Conservation (phyloP, 257 asterid genomes). For the Gentiana dahurica region DNA sequence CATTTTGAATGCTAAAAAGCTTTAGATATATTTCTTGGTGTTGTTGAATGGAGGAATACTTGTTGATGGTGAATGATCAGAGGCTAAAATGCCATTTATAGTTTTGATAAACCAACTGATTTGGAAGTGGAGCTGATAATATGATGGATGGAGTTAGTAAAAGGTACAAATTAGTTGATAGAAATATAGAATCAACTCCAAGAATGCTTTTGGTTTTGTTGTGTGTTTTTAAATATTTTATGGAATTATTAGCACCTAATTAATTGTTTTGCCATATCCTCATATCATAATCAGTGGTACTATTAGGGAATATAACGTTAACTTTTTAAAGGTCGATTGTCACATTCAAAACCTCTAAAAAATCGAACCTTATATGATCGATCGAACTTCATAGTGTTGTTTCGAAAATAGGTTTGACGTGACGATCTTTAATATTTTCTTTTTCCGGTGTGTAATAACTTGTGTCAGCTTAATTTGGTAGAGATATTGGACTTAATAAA, state of each 20-base stretch:
- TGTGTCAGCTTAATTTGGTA: neutral
- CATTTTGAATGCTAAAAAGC: constrained; percentile 24
- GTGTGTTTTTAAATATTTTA: neutral
- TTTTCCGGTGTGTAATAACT: neutral
- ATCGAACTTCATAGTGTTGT: too few relatives aligned
- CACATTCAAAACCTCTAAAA: too few relatives aligned
- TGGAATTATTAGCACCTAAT: neutral
- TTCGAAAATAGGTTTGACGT: too few relatives aligned
- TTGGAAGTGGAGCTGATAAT: constrained; percentile 37
- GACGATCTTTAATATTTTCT: neutral
- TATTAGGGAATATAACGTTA: neutral
- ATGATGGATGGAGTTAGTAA: constrained; percentile 33
- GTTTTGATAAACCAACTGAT: constrained; percentile 4
- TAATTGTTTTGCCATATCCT: neutral
- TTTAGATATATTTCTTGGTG: neutral
- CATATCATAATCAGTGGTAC: too few relatives aligned
- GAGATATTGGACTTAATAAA: too few relatives aligned
- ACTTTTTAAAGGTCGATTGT: neutral
- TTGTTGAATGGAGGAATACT: constrained; percentile 6
- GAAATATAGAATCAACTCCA: constrained; percentile 4
- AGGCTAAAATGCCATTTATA: constrained; percentile 21
- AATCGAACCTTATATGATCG: too few relatives aligned
- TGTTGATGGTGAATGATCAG: constrained; percentile 21
- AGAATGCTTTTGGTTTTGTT: constrained; percentile 1
- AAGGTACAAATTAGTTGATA: constrained; percentile 5